Base-by-base conservation (phyloP, 164 flowering plant genomes). In the Chimonanthus praecox region DNA sequence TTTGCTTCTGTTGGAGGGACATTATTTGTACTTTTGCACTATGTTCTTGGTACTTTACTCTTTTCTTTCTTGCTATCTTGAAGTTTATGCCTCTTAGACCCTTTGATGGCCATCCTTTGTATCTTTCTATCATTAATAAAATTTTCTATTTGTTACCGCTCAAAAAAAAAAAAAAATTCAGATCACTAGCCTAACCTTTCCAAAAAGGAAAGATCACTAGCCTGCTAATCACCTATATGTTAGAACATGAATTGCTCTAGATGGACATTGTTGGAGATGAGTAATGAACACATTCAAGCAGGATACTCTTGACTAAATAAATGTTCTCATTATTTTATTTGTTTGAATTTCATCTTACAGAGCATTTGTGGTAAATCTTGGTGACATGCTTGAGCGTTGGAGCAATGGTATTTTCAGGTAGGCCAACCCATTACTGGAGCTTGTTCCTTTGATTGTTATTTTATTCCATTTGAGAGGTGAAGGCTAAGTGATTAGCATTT, bases 321-420 rank as follows among this genome's bases (percentile, higher is more conserved):
- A 33, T 33, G 33, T 33, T 33, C 15, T 54, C 60, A 54, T 15
- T 54, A 54, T 54, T 54, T 8, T 54, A 54, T n/a, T 4, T 62
- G 2, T 48, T 64, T 77, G 69, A 64, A 71, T 13, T 76, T 66
- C 44, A 60, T 73, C 20, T 78, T 70, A 3, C 90, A 95, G 99
- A 75, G 93, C 96, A 20, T 95, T 92, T 78, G 80, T 95, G n/a
- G 99, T 95, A 66, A 95, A 95, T 79, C 86, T 95, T 72, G 99
- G 98, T 71, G 99, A 95, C 84, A 93, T 95, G 99, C 84, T 95
- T 75, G 97, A 95, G 85, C 94, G 97, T 44, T 95, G 98, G 98
- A 93, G 97, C 88, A 91, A 95, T 82, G 74, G 90, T 74, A 75
- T 85, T 70, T 93, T 95, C 90, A 93, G 90, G 99, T 94, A 85